Base-by-base conservation (phyloP, 2,329 filamentous ascomycete genomes). In the Scleromitrula shiraiana region DNA sequence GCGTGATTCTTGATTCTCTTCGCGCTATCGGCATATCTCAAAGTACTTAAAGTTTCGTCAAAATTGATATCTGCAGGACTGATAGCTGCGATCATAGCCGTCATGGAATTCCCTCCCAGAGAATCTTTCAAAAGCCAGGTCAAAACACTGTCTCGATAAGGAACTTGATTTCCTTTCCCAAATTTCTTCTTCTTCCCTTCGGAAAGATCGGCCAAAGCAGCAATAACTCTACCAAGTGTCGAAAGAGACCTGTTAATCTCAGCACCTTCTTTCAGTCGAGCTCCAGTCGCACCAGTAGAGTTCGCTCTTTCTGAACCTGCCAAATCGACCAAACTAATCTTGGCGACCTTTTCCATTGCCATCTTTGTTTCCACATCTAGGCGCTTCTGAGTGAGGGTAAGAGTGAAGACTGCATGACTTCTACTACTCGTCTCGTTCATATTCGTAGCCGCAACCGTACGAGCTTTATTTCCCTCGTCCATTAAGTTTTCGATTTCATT, bases 1-100 rank as follows among this genome's bases (percentile, higher is more conserved):
- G 93, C 93, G 67, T 98, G 93, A 70, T 98, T 98, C 88, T 97
- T 97, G 76, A 98, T 98, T 60, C 93, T 83, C 71, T 98, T 98
- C 22, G 93, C 93, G 7, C 89, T 96, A 64, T 98, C 91, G 48
- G 94, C 93, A 67, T 98, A 98, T 62, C 94, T 82, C 23, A 98
- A 75, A 1, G 93, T 98, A 64, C 90, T 93, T 15, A 98, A 75
- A 0, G 94, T 98, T 68, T 98, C 93, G 57, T 98, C 93, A 64
- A 95, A 97, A 68, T 98, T 98, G 71, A 97, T 97, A 68, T 98
- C 93, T 46, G 93, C 93, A 4, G 93, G 93, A 62, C 90, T 96
- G 64, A 98, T 96, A 44, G 91, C 91, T 42, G 93, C 94, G 74
- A 98, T 98, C 94, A 98, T 98, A 51, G 93, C 93, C 20, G 93